Evolutionary conservation across 306 rosid species (phyloP), one percentile per base, ranked within the genome.

Genomic region (Acacia melanoxylon): DNA sequence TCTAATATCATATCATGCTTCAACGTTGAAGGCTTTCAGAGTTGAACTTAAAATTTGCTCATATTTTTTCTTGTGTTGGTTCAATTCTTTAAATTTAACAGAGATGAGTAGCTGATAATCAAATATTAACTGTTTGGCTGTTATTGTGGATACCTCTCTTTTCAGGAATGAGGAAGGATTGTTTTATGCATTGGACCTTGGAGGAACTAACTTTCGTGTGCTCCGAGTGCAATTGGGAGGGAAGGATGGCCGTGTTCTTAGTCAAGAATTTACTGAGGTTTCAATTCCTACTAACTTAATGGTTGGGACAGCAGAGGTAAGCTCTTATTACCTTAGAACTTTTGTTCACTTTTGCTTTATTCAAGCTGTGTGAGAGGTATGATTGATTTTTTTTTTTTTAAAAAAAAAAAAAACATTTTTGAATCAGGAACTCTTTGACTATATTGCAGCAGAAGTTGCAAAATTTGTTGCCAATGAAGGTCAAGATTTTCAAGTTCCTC

Each of bases 191-290:
- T 80, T 96, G 81, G 99, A 96, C 86, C 99, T 96, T 79, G 99
- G 99, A 42, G 99, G 99, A 68, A 96, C 99, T 62, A 96, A 96
- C 81, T 96, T 96, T 81, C 98, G 99, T 2, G 98, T 96, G 82
- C 42, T 96, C 78, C 98, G 99, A 19, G 89, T 96, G 68, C 97
- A 90, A 80, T 83, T 96, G 45, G 98, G 94, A 68, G 98, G 99
- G 80, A 93, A 86, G 85, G 90, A 80, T n/a, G 79, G 78, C 2
- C 91, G 89, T 44, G 87, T 96, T 74, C 17, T 83, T 52, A 85
- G 72, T 80, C 91, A 83, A 84, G 98, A 96, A 79, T 93, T 86
- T 76, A 82, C 78, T 2, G 99, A 96, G 88, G 98, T 89, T 61
- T 91, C 99, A 40, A 89, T 96, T 85, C 97, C 99, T 74, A 87